Base-by-base conservation (phyloP, 2,329 filamentous ascomycete genomes). In the Cladorrhinum sp. region DNA sequence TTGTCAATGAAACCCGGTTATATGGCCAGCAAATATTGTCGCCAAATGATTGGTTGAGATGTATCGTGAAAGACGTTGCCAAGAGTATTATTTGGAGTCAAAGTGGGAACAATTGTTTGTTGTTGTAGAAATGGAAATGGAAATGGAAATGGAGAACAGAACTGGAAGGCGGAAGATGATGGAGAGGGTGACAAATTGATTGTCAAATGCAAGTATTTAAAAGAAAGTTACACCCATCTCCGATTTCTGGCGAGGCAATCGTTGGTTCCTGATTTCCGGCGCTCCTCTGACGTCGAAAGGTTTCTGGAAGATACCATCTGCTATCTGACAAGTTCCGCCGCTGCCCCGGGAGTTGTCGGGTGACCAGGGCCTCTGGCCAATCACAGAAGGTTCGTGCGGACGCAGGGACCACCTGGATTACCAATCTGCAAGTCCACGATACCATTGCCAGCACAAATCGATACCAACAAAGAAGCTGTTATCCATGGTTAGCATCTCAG, bases 291-390 rank as follows among this genome's bases (percentile, higher is more conserved):
- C 48, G 56, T 58, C 56, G 48, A 58, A 23, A 50, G 18, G 49
- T 20, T 58, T 58, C 56, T 58, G 56, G 49, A 58, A 58, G 56
- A 20, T 58, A 23, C 57, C 36, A 52, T 50, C 45, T 13, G 32
- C 32, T 36, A 36, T 36, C 32, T 36, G 32, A 36, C 32, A 16
- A 36, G 32, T 36, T 36, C 32, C 9, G 9, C 32, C 9, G 32
- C 25, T 8, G 32, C 32, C 9, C 9, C 32, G 32, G 9, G 32
- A 36, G 32, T 36, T 36, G 32, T 36, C 32, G 32, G 32, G 32
- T 36, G 32, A 36, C 32, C 9, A 12, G 32, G 32, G 32, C 7
- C 12, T 10, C 32, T 16, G 32, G 12, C 32, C 32, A 36, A 36
- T 36, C 32, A 36, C 10, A 36, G 32, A 36, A 36, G 32, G 32